phyloP scores from a whole-genome alignment of 2,329 filamentous ascomycete genomes.

The Botrytis byssoidea region DNA sequence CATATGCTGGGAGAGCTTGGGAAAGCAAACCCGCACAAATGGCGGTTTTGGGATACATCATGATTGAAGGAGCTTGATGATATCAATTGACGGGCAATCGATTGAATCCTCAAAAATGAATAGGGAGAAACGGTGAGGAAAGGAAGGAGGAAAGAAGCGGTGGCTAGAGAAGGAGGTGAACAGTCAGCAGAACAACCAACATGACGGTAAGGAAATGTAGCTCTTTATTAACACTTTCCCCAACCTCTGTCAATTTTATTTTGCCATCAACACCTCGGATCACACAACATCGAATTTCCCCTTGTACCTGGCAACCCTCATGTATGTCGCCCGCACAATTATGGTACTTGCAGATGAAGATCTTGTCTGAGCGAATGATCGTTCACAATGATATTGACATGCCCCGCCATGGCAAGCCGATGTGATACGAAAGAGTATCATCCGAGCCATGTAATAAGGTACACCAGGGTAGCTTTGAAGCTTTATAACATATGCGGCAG shows the following conservation, averaged over 20 bases:
- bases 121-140: not conserved
- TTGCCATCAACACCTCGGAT: not conserved
- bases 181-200: not conserved
- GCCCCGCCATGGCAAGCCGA: not conserved
- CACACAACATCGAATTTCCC: not conserved
- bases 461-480: not conserved
- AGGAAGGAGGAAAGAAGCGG: not conserved
- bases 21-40: slow-evolving; percentile 19
- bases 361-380: not conserved
- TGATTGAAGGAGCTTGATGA: slow-evolving; percentile 8
- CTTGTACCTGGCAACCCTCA: not conserved
- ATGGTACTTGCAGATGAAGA: not conserved
- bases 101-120: not conserved
- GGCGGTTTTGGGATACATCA: slow-evolving; percentile 13
- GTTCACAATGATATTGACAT: not conserved
- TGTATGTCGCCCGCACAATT: not conserved
- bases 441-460: not conserved
- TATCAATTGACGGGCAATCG: not conserved
- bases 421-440: not conserved
- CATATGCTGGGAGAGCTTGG: slow-evolving; percentile 17
- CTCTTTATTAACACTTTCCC: not conserved
- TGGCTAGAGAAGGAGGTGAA: not conserved
- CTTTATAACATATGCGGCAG: slow-evolving; percentile 4
- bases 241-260: not conserved
- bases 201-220: not conserved